These are phyloP conservation scores for Debaryomyces castellii DNA, from an alignment of 805 yeast genomes.

Conservation along the genomic window DNA sequence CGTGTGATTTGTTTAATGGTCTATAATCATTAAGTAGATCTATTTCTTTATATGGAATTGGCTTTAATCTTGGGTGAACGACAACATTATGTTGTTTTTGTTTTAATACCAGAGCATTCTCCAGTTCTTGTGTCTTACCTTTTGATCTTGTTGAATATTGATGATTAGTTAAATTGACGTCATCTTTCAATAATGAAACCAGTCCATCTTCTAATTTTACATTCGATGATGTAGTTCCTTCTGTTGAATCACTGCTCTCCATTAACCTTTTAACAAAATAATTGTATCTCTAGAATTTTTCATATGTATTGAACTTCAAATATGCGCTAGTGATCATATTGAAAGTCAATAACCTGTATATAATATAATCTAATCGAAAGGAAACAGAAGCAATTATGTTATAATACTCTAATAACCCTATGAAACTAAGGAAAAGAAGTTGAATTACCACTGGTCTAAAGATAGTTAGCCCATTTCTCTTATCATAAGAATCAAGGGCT, in stretches of 20 bases:
- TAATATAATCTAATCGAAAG: too few species aligned
- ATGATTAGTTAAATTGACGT: constrained; percentile 8
- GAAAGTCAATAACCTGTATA: not conserved
- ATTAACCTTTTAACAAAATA: not conserved
- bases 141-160: constrained; percentile 26
- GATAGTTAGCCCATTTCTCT: too few species aligned
- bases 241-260: not conserved
- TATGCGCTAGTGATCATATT: too few species aligned
- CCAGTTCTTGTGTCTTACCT: constrained; percentile 18
- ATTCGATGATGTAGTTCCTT: not conserved
- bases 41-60: constrained; percentile 26
- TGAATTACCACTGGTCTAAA: too few species aligned
- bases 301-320: not conserved
- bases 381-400: too few species aligned
- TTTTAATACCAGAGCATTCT: constrained; percentile 19
- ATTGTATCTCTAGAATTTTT: not conserved
- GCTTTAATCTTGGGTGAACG: constrained; percentile 36
- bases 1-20: not conserved
- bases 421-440: too few species aligned
- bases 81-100: constrained; percentile 29
- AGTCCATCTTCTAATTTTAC: not conserved
- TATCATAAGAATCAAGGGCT: too few species aligned
- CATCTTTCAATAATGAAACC: not conserved
- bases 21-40: constrained; percentile 9
- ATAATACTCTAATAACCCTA: too few species aligned